Conservation (phyloP, 768 basidiomycete species). For the Antrodiella citrinella region DNA sequence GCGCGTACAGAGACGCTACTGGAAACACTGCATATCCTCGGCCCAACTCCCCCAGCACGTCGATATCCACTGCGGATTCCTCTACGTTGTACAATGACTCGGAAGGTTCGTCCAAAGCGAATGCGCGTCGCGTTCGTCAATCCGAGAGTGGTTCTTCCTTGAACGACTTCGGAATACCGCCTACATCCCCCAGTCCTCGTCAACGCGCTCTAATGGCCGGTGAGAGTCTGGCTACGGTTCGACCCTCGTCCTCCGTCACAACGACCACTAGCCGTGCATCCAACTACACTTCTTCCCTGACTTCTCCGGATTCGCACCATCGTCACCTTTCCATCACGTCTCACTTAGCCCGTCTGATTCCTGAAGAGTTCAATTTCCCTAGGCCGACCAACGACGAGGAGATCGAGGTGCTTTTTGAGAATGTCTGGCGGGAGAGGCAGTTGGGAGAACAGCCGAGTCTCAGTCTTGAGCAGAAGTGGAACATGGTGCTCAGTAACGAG, state of each 20-base stretch:
- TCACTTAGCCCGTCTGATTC: conserved; percentile 27
- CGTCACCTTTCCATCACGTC: conserved; percentile 39
- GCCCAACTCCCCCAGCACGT: conserved; percentile 43
- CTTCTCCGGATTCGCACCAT: conserved; percentile 43
- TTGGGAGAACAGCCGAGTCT: conserved; percentile 52
- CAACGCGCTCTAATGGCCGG: conserved; percentile 8
- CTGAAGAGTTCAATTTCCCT: conserved; percentile 61
- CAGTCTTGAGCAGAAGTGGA: conserved; percentile 84
- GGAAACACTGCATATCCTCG: conserved; percentile 22
- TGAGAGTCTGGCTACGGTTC: conserved; percentile 15
- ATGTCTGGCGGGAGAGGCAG: conserved; percentile 64
- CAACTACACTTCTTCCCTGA: conserved; percentile 53
- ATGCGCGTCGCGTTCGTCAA: conserved; percentile 35
- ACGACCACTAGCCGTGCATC: conserved; percentile 53
- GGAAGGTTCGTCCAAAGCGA: conserved; percentile 28
- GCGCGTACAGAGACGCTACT: conserved; percentile 35
- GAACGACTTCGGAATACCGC: conserved; percentile 43
- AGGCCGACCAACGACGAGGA: conserved; percentile 71
- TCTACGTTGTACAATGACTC: conserved; percentile 52
- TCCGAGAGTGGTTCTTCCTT: conserved; percentile 50
- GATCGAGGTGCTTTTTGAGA: conserved; percentile 74
- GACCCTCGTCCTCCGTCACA: conserved; percentile 24
- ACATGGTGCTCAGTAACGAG: conserved; percentile 77
- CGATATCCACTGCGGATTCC: conserved; percentile 48
- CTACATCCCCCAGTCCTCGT: conserved; percentile 21